Evolutionary conservation across 345 rosid species (phyloP).

Genomic region (Hibiscus tridactylites): DNA sequence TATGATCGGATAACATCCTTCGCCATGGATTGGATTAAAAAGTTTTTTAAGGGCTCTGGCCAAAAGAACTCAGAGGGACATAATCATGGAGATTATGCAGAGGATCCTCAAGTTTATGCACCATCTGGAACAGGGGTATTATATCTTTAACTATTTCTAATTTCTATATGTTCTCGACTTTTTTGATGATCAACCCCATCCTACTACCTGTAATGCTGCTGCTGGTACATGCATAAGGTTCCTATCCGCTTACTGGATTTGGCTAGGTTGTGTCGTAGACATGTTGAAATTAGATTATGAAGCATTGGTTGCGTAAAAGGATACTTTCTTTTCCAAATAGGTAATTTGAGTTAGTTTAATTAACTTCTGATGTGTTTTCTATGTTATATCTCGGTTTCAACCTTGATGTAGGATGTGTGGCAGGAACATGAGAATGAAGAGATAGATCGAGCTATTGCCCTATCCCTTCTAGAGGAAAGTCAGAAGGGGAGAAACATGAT

Average conservation of each 20-base stretch:
- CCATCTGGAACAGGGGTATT: slow-evolving; percentile 73
- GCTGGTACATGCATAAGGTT: neutral
- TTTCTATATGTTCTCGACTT: neutral
- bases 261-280: neutral
- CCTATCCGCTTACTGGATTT: neutral
- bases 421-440: slow-evolving; percentile 63
- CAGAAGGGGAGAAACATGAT: slow-evolving; percentile 27
- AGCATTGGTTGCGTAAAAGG: neutral
- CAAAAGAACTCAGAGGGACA: slow-evolving; percentile 43
- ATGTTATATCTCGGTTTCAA: neutral
- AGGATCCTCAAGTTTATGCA: slow-evolving; percentile 31
- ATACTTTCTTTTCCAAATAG: neutral
- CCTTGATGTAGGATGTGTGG: slow-evolving; percentile 36
- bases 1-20: slow-evolving; percentile 43
- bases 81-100: slow-evolving; percentile 38
- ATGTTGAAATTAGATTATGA: neutral
- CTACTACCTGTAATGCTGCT: neutral
- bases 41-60: slow-evolving; percentile 71
- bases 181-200: neutral
- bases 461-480: slow-evolving; percentile 68
- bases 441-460: slow-evolving; percentile 73
- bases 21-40: slow-evolving; percentile 81
- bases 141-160: neutral
- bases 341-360: neutral
- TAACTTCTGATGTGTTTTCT: slow-evolving; percentile 6